Percentiles rank a stretch among this genome's conserved stretches.
Conservation (phyloP, 2,329 filamentous ascomycete genomes). For the Neonectria ditissima region DNA sequence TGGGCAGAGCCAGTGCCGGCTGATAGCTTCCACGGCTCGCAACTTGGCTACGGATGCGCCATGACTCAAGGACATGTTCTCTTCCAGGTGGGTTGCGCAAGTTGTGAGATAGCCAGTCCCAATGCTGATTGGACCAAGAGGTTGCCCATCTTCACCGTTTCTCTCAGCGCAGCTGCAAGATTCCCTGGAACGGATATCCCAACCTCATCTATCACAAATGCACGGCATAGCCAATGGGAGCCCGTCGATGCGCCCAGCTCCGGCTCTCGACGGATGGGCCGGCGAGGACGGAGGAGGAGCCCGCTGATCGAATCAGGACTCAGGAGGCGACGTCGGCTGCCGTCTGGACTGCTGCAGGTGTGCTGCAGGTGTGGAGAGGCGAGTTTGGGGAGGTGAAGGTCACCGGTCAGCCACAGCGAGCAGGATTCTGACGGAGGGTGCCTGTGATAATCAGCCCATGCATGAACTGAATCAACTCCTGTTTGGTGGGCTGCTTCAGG, state of each 20-base stretch:
- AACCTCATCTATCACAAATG: slow-evolving; percentile 35
- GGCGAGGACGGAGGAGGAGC: slow-evolving; percentile 27
- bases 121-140: slow-evolving; percentile 38
- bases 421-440: slow-evolving; percentile 38
- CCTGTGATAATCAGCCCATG: slow-evolving; percentile 42
- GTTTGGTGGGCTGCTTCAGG: slow-evolving; percentile 31
- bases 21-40: slow-evolving; percentile 35
- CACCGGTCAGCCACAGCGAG: slow-evolving; percentile 38
- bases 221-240: slow-evolving; percentile 24
- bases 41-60: slow-evolving; percentile 29
- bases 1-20: slow-evolving; percentile 33
- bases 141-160: slow-evolving; percentile 33
- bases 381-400: slow-evolving; percentile 28
- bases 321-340: slow-evolving; percentile 32
- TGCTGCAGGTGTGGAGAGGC: slow-evolving; percentile 14
- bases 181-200: slow-evolving; percentile 33
- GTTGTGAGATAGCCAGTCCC: slow-evolving; percentile 30
- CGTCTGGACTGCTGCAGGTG: slow-evolving; percentile 17
- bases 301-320: slow-evolving; percentile 37
- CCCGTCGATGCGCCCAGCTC: slow-evolving; percentile 25
- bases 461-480: slow-evolving; percentile 41
- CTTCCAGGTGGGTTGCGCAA: slow-evolving; percentile 33
- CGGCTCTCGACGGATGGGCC: slow-evolving; percentile 29
- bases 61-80: slow-evolving; percentile 39
- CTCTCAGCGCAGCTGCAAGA: slow-evolving; percentile 34